A percentile compares a stretch with the other conserved stretches of the same genome.
phyloP scores from a whole-genome alignment of 805 yeast species.

The Candida namnaoensis region DNA sequence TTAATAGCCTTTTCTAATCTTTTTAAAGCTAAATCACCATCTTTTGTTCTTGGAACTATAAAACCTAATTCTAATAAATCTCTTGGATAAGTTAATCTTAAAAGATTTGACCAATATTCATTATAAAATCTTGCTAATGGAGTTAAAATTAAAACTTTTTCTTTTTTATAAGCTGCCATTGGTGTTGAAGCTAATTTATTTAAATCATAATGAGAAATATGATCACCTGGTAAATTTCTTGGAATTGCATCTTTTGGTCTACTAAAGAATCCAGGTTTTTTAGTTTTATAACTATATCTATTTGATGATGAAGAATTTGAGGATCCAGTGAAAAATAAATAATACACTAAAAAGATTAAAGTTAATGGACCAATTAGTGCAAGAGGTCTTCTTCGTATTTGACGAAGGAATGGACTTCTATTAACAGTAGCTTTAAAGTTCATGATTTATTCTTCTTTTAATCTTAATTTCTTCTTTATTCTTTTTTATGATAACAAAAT shows the following conservation, averaged over 20 bases:
- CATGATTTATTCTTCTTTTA: not conserved
- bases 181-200: constrained; percentile 68
- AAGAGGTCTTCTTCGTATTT: constrained; percentile 54
- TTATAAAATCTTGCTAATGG: constrained; percentile 85
- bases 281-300: constrained; percentile 17
- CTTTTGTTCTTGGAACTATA: constrained; percentile 73
- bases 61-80: constrained; percentile 82
- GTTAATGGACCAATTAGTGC: constrained; percentile 37
- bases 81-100: constrained; percentile 74
- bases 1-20: constrained; percentile 71
- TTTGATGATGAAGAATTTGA: constrained; percentile 8
- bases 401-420: constrained; percentile 31
- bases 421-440: constrained; percentile 12
- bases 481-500: too few relatives aligned
- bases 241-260: constrained; percentile 49
- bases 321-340: constrained; percentile 30
- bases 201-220: constrained; percentile 76
- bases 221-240: constrained; percentile 58
- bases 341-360: constrained; percentile 29
- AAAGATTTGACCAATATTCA: constrained; percentile 81
- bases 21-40: constrained; percentile 75
- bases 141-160: constrained; percentile 77
- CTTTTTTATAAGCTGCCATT: constrained; percentile 65
- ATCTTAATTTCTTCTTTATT: too few relatives aligned
- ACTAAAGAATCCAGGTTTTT: constrained; percentile 21